Conservation (phyloP, 345 rosid species). For the Boechera retrofracta region DNA sequence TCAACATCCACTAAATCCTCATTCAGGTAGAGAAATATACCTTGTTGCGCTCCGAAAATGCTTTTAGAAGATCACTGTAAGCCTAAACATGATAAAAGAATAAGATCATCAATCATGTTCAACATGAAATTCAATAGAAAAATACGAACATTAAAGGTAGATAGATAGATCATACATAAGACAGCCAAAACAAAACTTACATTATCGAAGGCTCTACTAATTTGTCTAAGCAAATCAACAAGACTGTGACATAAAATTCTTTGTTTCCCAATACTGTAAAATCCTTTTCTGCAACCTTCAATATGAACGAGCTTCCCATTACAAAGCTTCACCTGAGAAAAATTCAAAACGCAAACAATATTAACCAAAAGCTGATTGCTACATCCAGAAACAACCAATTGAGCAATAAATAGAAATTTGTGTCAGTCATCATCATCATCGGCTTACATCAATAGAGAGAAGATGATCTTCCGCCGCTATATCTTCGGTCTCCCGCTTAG, state of each 20-base stretch:
- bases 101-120: not conserved
- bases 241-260: constrained; percentile 78
- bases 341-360: constrained; percentile 18
- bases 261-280: constrained; percentile 77
- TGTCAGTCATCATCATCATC: not conserved
- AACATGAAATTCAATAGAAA: not conserved
- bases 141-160: not conserved
- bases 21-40: constrained; percentile 48
- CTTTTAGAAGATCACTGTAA: constrained; percentile 83
- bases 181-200: constrained; percentile 48
- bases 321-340: constrained; percentile 84
- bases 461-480: constrained; percentile 75
- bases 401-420: not conserved
- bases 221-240: constrained; percentile 90
- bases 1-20: constrained; percentile 20
- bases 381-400: constrained; percentile 9
- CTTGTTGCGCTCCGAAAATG: constrained; percentile 91
- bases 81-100: constrained; percentile 60
- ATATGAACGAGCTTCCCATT: constrained; percentile 88
- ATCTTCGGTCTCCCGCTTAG: constrained; percentile 62
- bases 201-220: constrained; percentile 88
- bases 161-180: not conserved
- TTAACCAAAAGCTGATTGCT: not conserved
- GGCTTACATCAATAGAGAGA: constrained; percentile 81
- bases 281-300: constrained; percentile 87